Percentiles rank a stretch among this genome's conserved stretches.
phyloP scores from a whole-genome alignment of 768 basidiomycete species.

The Steccherinum ochraceum region DNA sequence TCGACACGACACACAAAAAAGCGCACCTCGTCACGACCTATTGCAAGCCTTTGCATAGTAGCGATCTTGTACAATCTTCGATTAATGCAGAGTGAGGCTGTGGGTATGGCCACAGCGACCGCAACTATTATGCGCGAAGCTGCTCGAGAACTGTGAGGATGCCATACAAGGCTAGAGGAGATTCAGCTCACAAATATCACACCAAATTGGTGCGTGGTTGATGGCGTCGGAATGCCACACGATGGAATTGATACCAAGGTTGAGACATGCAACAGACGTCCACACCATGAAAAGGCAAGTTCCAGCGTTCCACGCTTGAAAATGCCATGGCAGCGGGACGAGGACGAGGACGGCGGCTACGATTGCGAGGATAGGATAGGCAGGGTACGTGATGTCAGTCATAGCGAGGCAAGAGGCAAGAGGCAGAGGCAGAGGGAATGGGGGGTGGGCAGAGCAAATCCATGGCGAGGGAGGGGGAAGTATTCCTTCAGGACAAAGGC shows the following conservation, averaged over 20 bases:
- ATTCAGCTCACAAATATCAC: conserved; percentile 59
- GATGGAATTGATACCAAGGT: conserved; percentile 49
- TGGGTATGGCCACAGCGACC: conserved; percentile 15
- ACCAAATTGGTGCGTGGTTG: conserved; percentile 53
- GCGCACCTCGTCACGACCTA: conserved; percentile 34
- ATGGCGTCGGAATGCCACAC: conserved; percentile 53
- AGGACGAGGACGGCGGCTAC: conserved; percentile 33
- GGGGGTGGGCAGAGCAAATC: background rate
- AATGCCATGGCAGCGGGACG: conserved; percentile 50
- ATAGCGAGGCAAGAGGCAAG: conserved; percentile 3
- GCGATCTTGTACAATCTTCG: conserved; percentile 61
- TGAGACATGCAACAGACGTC: conserved; percentile 49
- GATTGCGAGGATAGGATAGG: conserved; percentile 32
- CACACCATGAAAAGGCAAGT: conserved; percentile 67
- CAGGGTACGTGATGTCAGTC: conserved; percentile 22
- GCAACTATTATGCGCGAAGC: conserved; percentile 17
- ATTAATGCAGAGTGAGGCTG: conserved; percentile 41
- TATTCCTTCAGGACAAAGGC: background rate
- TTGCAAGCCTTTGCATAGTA: conserved; percentile 41
- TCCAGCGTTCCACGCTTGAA: conserved; percentile 62
- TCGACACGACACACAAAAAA: too few species aligned
- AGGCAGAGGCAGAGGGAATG: background rate
- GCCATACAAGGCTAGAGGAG: conserved; percentile 8
- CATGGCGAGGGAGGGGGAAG: background rate
- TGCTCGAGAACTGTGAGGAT: conserved; percentile 19